A percentile compares a stretch with the other conserved stretches of the same genome.
Conservation (phyloP, 352 stramenopile genomes). For the Pythium plurisporium region DNA sequence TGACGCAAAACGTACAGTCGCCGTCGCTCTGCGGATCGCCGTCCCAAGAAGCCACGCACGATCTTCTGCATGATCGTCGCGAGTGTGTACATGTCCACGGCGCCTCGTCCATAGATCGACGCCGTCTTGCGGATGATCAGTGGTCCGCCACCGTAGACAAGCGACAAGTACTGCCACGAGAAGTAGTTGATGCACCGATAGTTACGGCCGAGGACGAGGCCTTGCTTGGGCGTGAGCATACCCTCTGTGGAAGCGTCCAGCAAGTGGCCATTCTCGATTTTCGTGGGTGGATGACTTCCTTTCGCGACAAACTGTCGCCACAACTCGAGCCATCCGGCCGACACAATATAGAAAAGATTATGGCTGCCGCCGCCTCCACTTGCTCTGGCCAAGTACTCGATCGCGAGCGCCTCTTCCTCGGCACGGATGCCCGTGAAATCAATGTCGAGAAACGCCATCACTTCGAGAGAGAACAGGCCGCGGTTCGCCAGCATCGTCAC, state of each 20-base stretch:
- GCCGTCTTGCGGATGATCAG: conserved; percentile 38
- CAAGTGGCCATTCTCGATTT: conserved; percentile 40
- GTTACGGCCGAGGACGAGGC: conserved; percentile 24
- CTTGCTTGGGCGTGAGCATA: background rate
- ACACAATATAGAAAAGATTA: conserved; percentile 35
- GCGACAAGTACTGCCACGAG: conserved; percentile 45
- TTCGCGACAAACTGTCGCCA: conserved; percentile 41
- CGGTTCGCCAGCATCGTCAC: conserved; percentile 44
- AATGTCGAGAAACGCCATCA: conserved; percentile 71
- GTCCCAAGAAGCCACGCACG: conserved; percentile 50
- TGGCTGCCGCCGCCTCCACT: conserved; percentile 9
- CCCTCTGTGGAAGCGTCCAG: conserved; percentile 1
- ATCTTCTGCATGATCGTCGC: conserved; percentile 36
- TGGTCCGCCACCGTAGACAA: conserved; percentile 49
- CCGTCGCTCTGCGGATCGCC: conserved; percentile 17
- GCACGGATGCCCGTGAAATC: conserved; percentile 40
- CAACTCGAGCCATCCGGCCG: conserved; percentile 33
- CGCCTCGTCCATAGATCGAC: conserved; percentile 36
- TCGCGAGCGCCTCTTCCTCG: conserved; percentile 55
- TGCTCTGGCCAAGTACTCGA: conserved; percentile 29
- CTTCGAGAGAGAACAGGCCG: conserved; percentile 53
- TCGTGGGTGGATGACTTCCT: conserved; percentile 16
- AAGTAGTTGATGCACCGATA: conserved; percentile 59
- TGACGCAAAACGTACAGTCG: conserved; percentile 18
- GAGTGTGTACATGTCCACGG: conserved; percentile 35